These are phyloP conservation scores for Sphaerulina musiva DNA, from an alignment of 2,329 filamentous ascomycete genomes.

Conservation along the genomic window DNA sequence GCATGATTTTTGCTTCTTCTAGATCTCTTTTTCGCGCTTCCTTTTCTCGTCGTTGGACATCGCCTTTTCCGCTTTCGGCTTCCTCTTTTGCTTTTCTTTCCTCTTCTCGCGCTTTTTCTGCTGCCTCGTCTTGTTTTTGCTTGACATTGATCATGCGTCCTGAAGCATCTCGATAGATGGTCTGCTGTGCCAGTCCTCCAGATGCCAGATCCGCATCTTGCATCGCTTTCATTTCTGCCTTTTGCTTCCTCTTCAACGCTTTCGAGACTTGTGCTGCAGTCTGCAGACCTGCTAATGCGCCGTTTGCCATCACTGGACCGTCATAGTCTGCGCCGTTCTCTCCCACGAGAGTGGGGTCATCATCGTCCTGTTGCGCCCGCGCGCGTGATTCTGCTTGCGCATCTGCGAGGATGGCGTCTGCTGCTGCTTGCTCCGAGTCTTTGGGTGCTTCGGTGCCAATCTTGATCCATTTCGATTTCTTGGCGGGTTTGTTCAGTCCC, in stretches of 20 bases:
- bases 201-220: conserved; percentile 41
- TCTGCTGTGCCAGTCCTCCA: conserved; percentile 58
- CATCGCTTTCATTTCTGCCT: conserved; percentile 52
- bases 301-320: conserved; percentile 71
- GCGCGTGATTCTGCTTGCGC: conserved; percentile 30
- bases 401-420: conserved; percentile 40
- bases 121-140: conserved; percentile 80
- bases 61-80: conserved; percentile 68
- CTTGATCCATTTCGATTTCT: conserved; percentile 77
- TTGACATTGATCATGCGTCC: conserved; percentile 89
- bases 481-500: conserved; percentile 45
- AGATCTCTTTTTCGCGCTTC: conserved; percentile 60
- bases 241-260: conserved; percentile 55
- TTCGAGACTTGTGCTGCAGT: conserved; percentile 65
- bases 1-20: conserved; percentile 75
- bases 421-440: conserved; percentile 55
- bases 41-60: conserved; percentile 70
- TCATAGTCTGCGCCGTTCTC: conserved; percentile 46
- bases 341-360: conserved; percentile 47
- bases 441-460: conserved; percentile 51
- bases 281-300: conserved; percentile 81
- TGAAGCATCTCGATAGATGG: conserved; percentile 90
- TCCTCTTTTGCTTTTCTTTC: conserved; percentile 58
- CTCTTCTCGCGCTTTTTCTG: conserved; percentile 69
- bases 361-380: conserved; percentile 31